Base-by-base conservation (phyloP, 805 yeast species). In the Geotrichum ghanense region DNA sequence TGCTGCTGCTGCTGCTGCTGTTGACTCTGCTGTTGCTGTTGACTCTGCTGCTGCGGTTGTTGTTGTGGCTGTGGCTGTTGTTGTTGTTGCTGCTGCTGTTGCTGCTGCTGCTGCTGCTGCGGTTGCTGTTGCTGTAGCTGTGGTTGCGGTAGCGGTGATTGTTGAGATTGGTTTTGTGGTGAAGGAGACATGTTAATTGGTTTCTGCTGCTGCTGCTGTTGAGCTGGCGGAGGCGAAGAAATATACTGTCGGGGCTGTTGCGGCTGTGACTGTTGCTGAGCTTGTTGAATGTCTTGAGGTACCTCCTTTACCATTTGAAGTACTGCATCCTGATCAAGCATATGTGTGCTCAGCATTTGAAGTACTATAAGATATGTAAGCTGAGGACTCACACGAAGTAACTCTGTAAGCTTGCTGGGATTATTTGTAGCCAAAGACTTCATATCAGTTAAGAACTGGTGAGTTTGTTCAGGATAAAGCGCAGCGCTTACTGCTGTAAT, bases 311-410 rank as follows among this genome's bases (percentile, higher is more conserved):
- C 53, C 14, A 60, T 49, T 2, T 50, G 50, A 4, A 62, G 45
- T 5, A 60, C 49, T 4, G 52, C 52, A 3, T 52, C 51, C 10
- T 67, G 63, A 22, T 58, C 64, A 3, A 61, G 64, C 27, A 57
- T 53, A 23, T 64, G 68, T 41, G 65, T 60, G 50, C 62, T 65
- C 51, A 81, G 58, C 50, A 86, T 64, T 1, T 80, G 69, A 57
- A 89, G 96, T 2, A 88, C 90, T 23, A 86, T 67, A 0, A 95
- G 92, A 61, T 79, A 87, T 1, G 85, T 67, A 42, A 90, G 68
- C 61, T 90, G 97, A 0, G 97, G 97, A 49, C 79, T 78, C 51
- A 76, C 76, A 22, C 71, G 71, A 16, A 89, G 66, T 26, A 89
- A 65, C 37, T 72, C 73, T 45, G 68, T 73, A 68, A 83, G 78